phyloP scores from a whole-genome alignment of 345 rosid species.

The Pugionium cornutum region DNA sequence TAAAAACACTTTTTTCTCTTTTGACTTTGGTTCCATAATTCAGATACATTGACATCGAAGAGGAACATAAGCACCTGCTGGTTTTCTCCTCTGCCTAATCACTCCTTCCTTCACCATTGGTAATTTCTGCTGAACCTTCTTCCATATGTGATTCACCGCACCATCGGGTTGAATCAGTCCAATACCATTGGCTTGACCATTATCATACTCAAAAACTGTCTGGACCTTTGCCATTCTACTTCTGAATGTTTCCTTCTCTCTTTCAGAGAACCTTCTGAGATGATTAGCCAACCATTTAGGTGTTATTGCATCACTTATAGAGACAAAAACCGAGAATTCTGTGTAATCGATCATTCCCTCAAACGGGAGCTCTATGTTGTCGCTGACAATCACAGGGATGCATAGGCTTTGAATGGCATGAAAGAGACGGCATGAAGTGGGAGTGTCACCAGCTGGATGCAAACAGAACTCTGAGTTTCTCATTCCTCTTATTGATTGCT shows the following conservation, averaged over 20 bases:
- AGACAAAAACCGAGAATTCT: constrained; percentile 71
- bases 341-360: constrained; percentile 83
- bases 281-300: constrained; percentile 66
- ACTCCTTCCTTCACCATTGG: constrained; percentile 76
- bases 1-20: not conserved
- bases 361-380: constrained; percentile 83
- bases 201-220: constrained; percentile 64
- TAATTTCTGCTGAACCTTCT: constrained; percentile 71
- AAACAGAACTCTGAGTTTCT: constrained; percentile 88
- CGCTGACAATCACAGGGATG: constrained; percentile 87
- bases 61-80: constrained; percentile 63
- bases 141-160: constrained; percentile 92
- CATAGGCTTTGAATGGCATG: constrained; percentile 97
- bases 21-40: constrained; percentile 19
- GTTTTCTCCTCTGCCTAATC: constrained; percentile 68
- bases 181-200: constrained; percentile 57
- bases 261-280: constrained; percentile 57
- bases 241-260: constrained; percentile 56
- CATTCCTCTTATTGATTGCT: constrained; percentile 88
- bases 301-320: constrained; percentile 70
- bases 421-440: constrained; percentile 92
- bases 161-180: constrained; percentile 73
- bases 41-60: constrained; percentile 83
- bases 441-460: constrained; percentile 98
- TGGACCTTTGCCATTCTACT: constrained; percentile 61